Evolutionary conservation across 2,329 filamentous ascomycete species (phyloP).

Genomic region (Alternaria triticina): DNA sequence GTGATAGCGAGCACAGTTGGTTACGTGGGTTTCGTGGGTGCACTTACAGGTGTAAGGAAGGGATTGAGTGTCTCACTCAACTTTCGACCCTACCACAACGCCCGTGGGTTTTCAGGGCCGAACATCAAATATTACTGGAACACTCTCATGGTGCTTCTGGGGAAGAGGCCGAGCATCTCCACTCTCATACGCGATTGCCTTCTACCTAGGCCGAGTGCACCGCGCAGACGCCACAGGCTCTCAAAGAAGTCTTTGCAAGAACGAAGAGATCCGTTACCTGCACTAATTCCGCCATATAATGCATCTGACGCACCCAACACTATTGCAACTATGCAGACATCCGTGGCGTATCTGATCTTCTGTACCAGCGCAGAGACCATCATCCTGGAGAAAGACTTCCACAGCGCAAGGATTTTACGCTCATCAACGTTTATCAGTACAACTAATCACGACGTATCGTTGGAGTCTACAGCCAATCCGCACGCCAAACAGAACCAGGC

Average conservation of each 20-base stretch:
- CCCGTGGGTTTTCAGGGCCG: slow-evolving; percentile 34
- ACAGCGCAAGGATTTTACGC: slow-evolving; percentile 52
- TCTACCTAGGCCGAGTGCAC: slow-evolving; percentile 30
- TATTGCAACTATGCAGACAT: slow-evolving; percentile 52
- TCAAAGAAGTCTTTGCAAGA: not conserved
- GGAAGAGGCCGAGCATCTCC: slow-evolving; percentile 60
- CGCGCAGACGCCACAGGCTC: not conserved
- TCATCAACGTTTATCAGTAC: slow-evolving; percentile 60
- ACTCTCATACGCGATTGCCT: slow-evolving; percentile 57
- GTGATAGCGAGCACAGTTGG: slow-evolving; percentile 57
- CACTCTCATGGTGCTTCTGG: slow-evolving; percentile 61
- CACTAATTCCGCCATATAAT: not conserved
- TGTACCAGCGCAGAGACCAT: slow-evolving; percentile 57
- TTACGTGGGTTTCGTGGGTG: slow-evolving; percentile 61
- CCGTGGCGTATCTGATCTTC: slow-evolving; percentile 65
- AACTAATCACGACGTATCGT: slow-evolving; percentile 61
- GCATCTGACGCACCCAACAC: slow-evolving; percentile 37
- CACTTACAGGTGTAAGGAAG: slow-evolving; percentile 58
- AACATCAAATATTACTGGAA: slow-evolving; percentile 56
- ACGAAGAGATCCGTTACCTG: not conserved
- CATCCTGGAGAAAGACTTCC: slow-evolving; percentile 64
- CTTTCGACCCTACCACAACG: slow-evolving; percentile 59
- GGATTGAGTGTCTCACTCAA: slow-evolving; percentile 58
- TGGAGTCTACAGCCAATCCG: slow-evolving; percentile 10
- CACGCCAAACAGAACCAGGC: slow-evolving; percentile 6